Base-by-base conservation (phyloP, 2,329 filamentous ascomycete genomes). In the Penicillium hesseltinei region DNA sequence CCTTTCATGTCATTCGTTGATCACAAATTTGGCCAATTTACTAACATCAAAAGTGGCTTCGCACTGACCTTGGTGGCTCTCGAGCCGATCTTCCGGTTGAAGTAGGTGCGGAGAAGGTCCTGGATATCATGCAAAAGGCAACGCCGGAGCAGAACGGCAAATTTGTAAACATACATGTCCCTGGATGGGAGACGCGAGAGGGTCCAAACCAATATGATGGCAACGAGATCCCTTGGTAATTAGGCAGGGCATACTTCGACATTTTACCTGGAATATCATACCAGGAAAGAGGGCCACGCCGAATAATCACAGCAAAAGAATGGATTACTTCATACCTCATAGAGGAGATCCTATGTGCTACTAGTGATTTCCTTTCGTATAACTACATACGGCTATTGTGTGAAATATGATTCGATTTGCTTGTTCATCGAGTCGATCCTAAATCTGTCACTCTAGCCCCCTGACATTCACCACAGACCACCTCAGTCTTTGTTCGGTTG, bases 91-190 rank as follows among this genome's bases (percentile, higher is more conserved):
- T 82, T 2, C 65, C 72, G 0, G 69, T 76, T 2, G 72, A 76
- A 21, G 64, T 69, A 1, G 78, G 79, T 5, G 73, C 74, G 0
- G 66, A 72, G 7, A 72, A 70, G 0, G 67, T 76, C 5, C 61
- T 76, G 38, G 70, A 74, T 1, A 82, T 85, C 58, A 70, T 87
- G 1, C 62, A 78, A 17, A 67, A 52, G 25, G 63, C 72, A 9
- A 75, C 69, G 0, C 71, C 74, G 4, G 70, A 74, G 51, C 72
- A 75, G 31, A 78, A 73, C 60, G 80, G 80, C 13, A 83, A 78
- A 60, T 87, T 84, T 43, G 27, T 73, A 15, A 77, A 77, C 44
- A 73, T 79, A 23, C 65, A 68, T 54, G 71, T 77, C 5, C 63
- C 71, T 0, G 76, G 75, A 0, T 77, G 72, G 70, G 70, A 42